phyloP scores from a whole-genome alignment of 352 stramenopile species.

The Phytophthora pistaciae region DNA sequence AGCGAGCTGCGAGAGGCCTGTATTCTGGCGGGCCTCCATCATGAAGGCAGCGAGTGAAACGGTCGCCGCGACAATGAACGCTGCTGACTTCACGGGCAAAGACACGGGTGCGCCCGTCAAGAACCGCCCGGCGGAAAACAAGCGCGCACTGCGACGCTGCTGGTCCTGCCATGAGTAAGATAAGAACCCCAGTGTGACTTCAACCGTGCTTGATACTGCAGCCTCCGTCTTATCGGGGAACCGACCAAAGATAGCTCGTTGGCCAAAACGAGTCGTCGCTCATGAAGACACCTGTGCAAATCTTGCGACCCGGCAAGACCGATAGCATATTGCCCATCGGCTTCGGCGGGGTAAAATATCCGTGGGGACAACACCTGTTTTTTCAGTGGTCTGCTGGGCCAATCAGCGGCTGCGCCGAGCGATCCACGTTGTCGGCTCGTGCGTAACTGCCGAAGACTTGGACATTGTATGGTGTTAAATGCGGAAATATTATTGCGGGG shows the following conservation, averaged over 20 bases:
- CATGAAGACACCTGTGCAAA: slow-evolving; percentile 9
- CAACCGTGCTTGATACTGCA: not conserved
- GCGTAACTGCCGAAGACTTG: slow-evolving; percentile 8
- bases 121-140: slow-evolving; percentile 1
- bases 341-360: slow-evolving; percentile 1
- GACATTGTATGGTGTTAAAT: slow-evolving; percentile 16
- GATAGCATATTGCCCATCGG: not conserved
- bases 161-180: not conserved
- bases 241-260: not conserved
- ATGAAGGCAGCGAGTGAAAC: not conserved
- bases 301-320: not conserved
- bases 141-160: not conserved
- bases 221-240: not conserved
- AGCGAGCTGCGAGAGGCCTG: not conserved
- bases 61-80: not conserved
- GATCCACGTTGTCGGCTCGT: slow-evolving; percentile 8
- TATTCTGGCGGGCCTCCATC: not conserved
- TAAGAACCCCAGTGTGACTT: slow-evolving; percentile 2
- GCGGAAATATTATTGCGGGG: slow-evolving; percentile 1
- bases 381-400: slow-evolving; percentile 10
- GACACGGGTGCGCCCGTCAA: slow-evolving; percentile 1
- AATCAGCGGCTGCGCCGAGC: slow-evolving; percentile 21
- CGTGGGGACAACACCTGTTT: slow-evolving; percentile 6
- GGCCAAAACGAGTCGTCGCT: not conserved
- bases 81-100: slow-evolving; percentile 10